phyloP scores from a whole-genome alignment of 208 protist species.

The Trypanosoma mega region DNA sequence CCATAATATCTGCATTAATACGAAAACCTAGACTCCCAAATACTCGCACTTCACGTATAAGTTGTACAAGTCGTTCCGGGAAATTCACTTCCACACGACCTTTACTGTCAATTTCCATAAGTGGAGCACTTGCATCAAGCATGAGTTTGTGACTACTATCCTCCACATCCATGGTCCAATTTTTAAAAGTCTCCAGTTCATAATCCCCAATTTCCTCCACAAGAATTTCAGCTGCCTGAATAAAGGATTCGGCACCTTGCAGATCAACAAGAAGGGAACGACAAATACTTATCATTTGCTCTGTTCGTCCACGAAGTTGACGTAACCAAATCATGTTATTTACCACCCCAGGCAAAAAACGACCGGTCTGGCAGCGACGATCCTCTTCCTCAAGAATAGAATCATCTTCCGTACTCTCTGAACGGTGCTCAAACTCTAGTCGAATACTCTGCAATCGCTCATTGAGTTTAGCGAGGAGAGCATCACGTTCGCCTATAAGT shows the following conservation, averaged over 20 bases:
- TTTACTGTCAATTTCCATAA: slow-evolving; percentile 84
- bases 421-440: slow-evolving; percentile 84
- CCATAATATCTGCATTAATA: slow-evolving; percentile 54
- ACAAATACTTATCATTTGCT: slow-evolving; percentile 83
- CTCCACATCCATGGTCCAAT: slow-evolving; percentile 79
- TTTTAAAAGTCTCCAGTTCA: slow-evolving; percentile 78
- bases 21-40: slow-evolving; percentile 74
- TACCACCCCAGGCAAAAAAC: slow-evolving; percentile 89
- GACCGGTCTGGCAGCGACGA: slow-evolving; percentile 80
- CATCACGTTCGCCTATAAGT: slow-evolving; percentile 82
- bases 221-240: slow-evolving; percentile 46
- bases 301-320: slow-evolving; percentile 70
- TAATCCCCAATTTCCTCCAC: slow-evolving; percentile 87
- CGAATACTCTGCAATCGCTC: slow-evolving; percentile 82
- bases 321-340: slow-evolving; percentile 93
- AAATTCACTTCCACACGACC: slow-evolving; percentile 89
- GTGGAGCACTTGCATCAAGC: slow-evolving; percentile 74
- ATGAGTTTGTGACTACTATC: slow-evolving; percentile 65
- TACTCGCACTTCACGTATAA: slow-evolving; percentile 88
- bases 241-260: slow-evolving; percentile 59
- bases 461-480: slow-evolving; percentile 84
- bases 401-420: slow-evolving; percentile 75
- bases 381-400: slow-evolving; percentile 82
- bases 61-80: slow-evolving; percentile 85
- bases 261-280: slow-evolving; percentile 77